Base-by-base conservation (phyloP, 768 basidiomycete species). In the Lactarius sp. region DNA sequence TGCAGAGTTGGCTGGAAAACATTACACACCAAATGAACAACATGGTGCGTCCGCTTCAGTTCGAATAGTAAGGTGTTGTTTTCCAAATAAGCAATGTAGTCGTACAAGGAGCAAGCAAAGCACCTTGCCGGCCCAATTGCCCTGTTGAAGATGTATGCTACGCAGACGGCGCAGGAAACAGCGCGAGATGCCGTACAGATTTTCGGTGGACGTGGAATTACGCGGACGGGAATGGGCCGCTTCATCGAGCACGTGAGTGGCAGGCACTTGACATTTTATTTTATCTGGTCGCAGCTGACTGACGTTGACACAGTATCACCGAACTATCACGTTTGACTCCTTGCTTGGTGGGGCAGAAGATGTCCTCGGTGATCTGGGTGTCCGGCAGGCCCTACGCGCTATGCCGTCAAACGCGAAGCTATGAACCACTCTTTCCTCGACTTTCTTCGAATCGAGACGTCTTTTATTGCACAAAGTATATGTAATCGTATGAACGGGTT, bases 21-120 rank as follows among this genome's bases (percentile, higher is more conserved):
- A 75, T 95, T 58, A 94, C 92, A 0, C 88, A 86, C 72, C 92
- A 94, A 73, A 93, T 94, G 90, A 85, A 78, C 68, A 82, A 91
- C 60, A 93, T 94, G 92, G 79, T 81, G 18, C 52, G 76, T 60
- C 50, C n/a, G 56, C 22, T 67, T 53, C 56, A 59, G 8, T 22
- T 59, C 6, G 18, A 39, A 65, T 54, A 18, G 27, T n/a, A 5
- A 31, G 62, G 47, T 64, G 37, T 66, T 77, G 76, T 66, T 69
- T 56, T 71, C 44, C 44, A 20, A 4, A 7, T 41, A 41, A 37
- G 20, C 18, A 13, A 31, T 34, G 9, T 65, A 83, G 82, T 77
- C 79, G 44, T 91, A 92, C 73, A 85, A 85, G 71, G 81, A 92
- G 62, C 89, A 91, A 71, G 83, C 89, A 13, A 72, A 78, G 47